phyloP scores from a whole-genome alignment of 2,329 filamentous ascomycete species.

The Penicillium verrucosum region DNA sequence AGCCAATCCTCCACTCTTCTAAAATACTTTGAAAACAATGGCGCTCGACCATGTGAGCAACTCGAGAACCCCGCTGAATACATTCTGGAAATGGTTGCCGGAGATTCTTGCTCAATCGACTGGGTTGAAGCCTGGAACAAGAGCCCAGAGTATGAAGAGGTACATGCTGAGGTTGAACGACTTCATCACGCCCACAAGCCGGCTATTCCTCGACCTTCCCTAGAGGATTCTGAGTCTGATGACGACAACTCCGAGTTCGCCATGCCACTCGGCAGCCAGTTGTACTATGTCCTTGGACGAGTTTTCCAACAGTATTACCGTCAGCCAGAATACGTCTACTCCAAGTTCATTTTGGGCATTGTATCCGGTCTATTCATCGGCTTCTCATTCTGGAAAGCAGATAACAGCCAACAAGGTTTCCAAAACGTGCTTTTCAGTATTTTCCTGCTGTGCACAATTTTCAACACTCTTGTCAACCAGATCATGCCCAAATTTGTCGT shows the following conservation, averaged over 20 bases:
- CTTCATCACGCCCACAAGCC: constrained; percentile 42
- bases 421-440: constrained; percentile 82
- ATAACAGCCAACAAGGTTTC: constrained; percentile 69
- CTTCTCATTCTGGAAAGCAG: constrained; percentile 70
- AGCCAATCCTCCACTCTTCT: constrained; percentile 54
- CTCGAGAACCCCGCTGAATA: constrained; percentile 72
- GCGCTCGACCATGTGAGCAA: constrained; percentile 55
- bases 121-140: constrained; percentile 62
- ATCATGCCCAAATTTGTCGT: constrained; percentile 77
- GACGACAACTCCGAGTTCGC: constrained; percentile 67
- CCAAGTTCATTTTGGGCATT: constrained; percentile 66
- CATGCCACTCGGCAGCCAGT: constrained; percentile 63
- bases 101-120: constrained; percentile 41
- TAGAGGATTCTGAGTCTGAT: constrained; percentile 14
- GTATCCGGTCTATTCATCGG: constrained; percentile 68
- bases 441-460: constrained; percentile 64
- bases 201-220: constrained; percentile 52
- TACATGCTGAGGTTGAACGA: constrained; percentile 56
- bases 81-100: constrained; percentile 61
- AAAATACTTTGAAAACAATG: constrained; percentile 61
- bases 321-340: constrained; percentile 78
- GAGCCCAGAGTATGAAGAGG: constrained; percentile 52
- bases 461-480: constrained; percentile 51
- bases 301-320: constrained; percentile 88
- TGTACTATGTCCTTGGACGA: constrained; percentile 62